Conservation (phyloP, 306 rosid genomes). For the Cucumis melo region DNA sequence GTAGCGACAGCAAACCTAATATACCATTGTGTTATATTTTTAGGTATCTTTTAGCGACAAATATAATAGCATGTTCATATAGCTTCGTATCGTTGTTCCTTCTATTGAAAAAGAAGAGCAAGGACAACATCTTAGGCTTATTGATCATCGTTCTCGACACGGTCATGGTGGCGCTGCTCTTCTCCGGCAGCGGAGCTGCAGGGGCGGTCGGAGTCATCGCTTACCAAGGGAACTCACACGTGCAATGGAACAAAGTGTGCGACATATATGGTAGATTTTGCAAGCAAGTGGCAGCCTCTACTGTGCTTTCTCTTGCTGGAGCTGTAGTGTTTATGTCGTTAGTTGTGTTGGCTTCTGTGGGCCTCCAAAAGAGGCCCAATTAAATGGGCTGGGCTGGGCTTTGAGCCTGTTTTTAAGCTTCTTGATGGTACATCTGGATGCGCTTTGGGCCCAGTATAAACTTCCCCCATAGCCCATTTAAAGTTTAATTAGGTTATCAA, state of each 20-base stretch:
- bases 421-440: background rate
- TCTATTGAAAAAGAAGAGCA: constrained; percentile 15
- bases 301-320: constrained; percentile 37
- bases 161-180: constrained; percentile 53
- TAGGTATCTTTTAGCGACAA: constrained; percentile 54
- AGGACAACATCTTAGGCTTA: constrained; percentile 7
- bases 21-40: background rate
- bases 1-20: too few relatives aligned
- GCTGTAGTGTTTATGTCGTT: constrained; percentile 34
- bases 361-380: constrained; percentile 11
- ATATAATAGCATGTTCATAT: constrained; percentile 45
- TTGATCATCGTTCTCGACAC: constrained; percentile 26
- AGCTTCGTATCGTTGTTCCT: constrained; percentile 33
- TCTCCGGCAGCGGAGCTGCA: constrained; percentile 55
- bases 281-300: constrained; percentile 22
- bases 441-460: background rate
- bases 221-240: constrained; percentile 54
- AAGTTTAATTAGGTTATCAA: background rate
- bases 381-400: background rate
- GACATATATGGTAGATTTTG: constrained; percentile 46
- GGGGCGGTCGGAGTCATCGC: constrained; percentile 39
- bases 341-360: constrained; percentile 16
- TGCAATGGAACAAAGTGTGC: constrained; percentile 74
- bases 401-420: background rate
- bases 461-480: background rate